phyloP scores from a whole-genome alignment of 2,329 filamentous ascomycete genomes.

The Rutstroemia sydowiana region DNA sequence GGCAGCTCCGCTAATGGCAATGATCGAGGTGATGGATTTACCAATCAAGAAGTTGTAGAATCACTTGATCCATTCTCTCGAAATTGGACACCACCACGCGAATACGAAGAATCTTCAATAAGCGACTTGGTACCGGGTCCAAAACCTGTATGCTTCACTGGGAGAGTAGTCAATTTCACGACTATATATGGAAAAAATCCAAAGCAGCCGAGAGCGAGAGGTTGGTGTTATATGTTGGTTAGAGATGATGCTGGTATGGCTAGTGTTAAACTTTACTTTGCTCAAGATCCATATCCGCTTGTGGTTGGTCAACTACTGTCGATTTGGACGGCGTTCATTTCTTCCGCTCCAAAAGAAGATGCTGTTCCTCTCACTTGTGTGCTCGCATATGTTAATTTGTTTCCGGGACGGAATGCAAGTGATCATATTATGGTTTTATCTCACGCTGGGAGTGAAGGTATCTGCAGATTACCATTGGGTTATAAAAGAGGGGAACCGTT shows the following conservation, averaged over 20 bases:
- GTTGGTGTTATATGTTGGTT: conserved; percentile 47
- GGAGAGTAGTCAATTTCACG: conserved; percentile 49
- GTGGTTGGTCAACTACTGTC: conserved; percentile 47
- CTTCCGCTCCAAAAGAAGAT: conserved; percentile 37
- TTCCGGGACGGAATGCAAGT: conserved; percentile 46
- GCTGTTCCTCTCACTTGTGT: conserved; percentile 30
- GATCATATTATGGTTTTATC: conserved; percentile 47
- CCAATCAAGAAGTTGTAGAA: conserved; percentile 37
- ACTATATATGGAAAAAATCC: conserved; percentile 37
- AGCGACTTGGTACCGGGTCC: conserved; percentile 42
- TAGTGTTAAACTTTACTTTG: conserved; percentile 43
- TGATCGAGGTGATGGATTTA: conserved; percentile 45
- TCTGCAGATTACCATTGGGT: conserved; percentile 41
- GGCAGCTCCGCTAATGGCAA: background rate
- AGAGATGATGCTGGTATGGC: conserved; percentile 39
- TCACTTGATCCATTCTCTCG: conserved; percentile 33
- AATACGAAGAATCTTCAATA: conserved; percentile 38
- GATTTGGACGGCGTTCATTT: conserved; percentile 49
- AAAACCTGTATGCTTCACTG: conserved; percentile 42
- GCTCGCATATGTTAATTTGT: conserved; percentile 45
- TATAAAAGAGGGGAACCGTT: conserved; percentile 33
- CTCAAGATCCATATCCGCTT: conserved; percentile 34
- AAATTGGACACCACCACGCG: conserved; percentile 35
- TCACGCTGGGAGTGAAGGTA: conserved; percentile 36
- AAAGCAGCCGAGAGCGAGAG: conserved; percentile 38